Evolutionary conservation across 768 basidiomycete species (phyloP), one percentile per base, ranked within the genome.

Genomic region (Hemileccinum rubropunctum): DNA sequence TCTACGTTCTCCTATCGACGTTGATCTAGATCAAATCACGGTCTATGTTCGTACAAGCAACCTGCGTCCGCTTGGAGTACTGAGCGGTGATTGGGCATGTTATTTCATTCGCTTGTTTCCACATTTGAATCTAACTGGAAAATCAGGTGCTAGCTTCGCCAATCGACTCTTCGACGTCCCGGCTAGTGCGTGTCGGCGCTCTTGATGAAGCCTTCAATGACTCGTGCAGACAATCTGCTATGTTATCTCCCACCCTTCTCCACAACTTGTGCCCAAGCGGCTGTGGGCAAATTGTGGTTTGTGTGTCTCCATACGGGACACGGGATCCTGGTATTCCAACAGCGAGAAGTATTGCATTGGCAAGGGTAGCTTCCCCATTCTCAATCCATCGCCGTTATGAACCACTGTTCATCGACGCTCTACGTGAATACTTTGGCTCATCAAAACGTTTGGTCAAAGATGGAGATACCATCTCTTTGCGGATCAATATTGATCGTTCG

Each of bases 1-100:
- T 10, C 60, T 82, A 34, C 50, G 58, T 28, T 52, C 55, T 2
- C 71, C 71, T 2, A 56, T 73, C 12, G 69, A 74, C 26, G 14
- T 36, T 1, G 42, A 62, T 10, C 58, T 75, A 32, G 82, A 85
- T 46, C 76, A 85, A 43, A 71, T 68, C 36, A 78, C 84, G 3
- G 56, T 90, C 0, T 88, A 84, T 62, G 57, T 88, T 30, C 75
- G 77, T 28, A 82, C 86, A 2, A 60, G 73, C n/a, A 83, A 87
- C 50, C 72, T 93, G 14, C 76, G 79, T 34, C 77, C 73, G 45
- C 69, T 88, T 36, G 89, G 91, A 13, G 63, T 84, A 6, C 72
- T 89, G 43, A 78, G 80, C 53, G 84, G 84, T 28, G 90, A 91
- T 60, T 93, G 91, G 91, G 91, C 88, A 65, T 39, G 76, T 56